Evolutionary conservation across 225 moss, liverwort and hornwort species (phyloP).

Genomic region (Sphagnum contortum): DNA sequence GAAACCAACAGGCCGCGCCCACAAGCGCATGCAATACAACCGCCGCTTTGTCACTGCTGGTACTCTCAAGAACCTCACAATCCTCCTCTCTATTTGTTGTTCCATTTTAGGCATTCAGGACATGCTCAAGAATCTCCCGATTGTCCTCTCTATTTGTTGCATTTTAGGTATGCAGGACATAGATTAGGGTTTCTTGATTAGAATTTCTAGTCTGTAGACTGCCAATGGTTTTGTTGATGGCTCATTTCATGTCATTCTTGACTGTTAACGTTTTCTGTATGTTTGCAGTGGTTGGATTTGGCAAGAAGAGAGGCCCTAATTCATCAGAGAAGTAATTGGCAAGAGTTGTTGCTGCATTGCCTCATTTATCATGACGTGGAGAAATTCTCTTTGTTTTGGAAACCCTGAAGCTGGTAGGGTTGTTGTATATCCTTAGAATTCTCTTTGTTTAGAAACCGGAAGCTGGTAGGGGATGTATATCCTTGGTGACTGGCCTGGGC

Average conservation of each 20-base stretch:
- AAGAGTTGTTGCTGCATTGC: not conserved
- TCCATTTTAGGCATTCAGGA: not conserved
- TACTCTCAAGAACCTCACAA: conserved; percentile 1
- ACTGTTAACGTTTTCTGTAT: not conserved
- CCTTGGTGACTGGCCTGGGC: too few relatives aligned
- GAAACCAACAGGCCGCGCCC: conserved; percentile 67
- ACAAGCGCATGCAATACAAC: conserved; percentile 83
- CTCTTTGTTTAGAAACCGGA: too few relatives aligned
- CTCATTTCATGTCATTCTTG: not conserved
- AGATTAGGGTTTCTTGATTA: not conserved
- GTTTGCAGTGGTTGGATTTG: conserved; percentile 58
- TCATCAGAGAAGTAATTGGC: conserved; percentile 60
- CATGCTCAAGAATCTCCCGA: too few relatives aligned
- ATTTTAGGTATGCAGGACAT: not conserved
- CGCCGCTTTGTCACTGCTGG: conserved; percentile 70
- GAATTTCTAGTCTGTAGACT: not conserved
- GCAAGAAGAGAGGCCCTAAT: conserved; percentile 80
- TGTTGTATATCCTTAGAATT: too few relatives aligned
- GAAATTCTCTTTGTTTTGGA: too few relatives aligned
- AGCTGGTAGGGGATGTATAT: too few relatives aligned
- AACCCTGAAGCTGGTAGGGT: too few relatives aligned
- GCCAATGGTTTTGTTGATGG: not conserved
- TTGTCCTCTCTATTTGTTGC: not conserved
- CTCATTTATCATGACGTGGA: too few relatives aligned
- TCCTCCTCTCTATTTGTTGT: not conserved